Percentiles rank a stretch among this genome's conserved stretches.
These are phyloP conservation scores for Metrosideros polymorpha DNA, from an alignment of 441 rosid species.

Conservation along the genomic window DNA sequence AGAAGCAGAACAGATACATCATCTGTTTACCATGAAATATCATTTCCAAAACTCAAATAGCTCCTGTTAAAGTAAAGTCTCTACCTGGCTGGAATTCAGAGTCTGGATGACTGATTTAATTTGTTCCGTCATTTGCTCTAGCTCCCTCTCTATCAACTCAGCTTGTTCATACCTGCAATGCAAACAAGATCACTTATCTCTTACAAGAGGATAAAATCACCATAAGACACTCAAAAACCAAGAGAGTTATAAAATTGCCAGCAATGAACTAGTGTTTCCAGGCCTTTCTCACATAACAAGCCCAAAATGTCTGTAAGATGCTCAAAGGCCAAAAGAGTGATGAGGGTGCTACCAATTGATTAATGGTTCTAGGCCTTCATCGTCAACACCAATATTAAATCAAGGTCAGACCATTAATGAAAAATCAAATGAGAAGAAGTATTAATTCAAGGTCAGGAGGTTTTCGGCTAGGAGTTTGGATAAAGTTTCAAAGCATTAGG, in stretches of 20 bases:
- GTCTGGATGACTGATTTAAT: slow-evolving; percentile 74
- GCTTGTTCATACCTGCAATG: slow-evolving; percentile 82
- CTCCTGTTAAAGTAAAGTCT: background rate
- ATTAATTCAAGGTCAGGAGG: background rate
- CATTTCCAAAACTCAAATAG: background rate
- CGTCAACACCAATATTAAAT: background rate
- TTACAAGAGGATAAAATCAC: background rate
- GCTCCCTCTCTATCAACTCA: slow-evolving; percentile 78
- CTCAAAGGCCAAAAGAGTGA: background rate
- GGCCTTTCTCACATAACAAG: background rate
- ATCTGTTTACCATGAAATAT: background rate
- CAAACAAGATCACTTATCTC: background rate
- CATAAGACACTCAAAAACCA: background rate
- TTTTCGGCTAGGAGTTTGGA: background rate
- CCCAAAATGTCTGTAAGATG: background rate
- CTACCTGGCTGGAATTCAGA: slow-evolving; percentile 73
- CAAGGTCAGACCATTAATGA: background rate
- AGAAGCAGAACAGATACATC: slow-evolving; percentile 4
- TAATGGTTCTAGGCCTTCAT: background rate
- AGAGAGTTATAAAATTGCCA: background rate
- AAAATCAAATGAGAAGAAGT: background rate
- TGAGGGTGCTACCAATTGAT: background rate
- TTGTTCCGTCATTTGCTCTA: slow-evolving; percentile 92
- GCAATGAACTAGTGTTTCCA: background rate
- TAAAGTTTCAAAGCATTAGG: background rate